Base-by-base conservation (phyloP, 768 basidiomycete species). In the Kwoniella europaea region DNA sequence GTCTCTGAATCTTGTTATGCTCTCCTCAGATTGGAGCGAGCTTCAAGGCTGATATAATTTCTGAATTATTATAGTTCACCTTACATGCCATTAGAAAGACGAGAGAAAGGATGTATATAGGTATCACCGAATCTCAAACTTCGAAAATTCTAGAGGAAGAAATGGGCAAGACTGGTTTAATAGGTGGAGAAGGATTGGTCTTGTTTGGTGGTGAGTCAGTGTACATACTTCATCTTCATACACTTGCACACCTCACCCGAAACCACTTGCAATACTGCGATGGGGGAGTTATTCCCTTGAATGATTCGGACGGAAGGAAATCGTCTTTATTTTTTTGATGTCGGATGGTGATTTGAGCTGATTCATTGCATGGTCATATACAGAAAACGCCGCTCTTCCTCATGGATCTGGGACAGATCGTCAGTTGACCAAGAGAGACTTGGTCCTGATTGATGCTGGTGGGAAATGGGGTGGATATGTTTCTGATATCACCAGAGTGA, bases 351-450 rank as follows among this genome's bases (percentile, higher is more conserved):
- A 27, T 35, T 35, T 7, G 35, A 35, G 35, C 35, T 35, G 35
- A 35, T 9, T 35, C 6, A 0, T 35, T 6, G 7, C 6, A 35
- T 63, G 20, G 16, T 18, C 50, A 13, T 24, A 7, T 10, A 15
- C 80, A 94, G 93, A 91, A 69, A 91, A 94, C 75, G 93, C 92
- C 5, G 92, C 92, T 2, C 87, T 92, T 24, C 93, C 92, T 3
- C 93, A 94, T 80, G 94, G 92, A 6, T 86, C 87, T 46, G 91
- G 92, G 2, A 90, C 90, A 0, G 91, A 94, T 78, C 87, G 89
- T 42, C 76, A 77, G 0, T 85, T 94, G 13, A 84, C 82, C 0
- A 79, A 84, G 64, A 76, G 85, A 5, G 92, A 95, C 74, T 87
- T 92, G 68, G 87, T 90, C 12, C 85, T 94, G 15, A 90, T 94